Evolutionary conservation across 1,284 basidiomycete species (phyloP).

Genomic region (Puccinia triticina): DNA sequence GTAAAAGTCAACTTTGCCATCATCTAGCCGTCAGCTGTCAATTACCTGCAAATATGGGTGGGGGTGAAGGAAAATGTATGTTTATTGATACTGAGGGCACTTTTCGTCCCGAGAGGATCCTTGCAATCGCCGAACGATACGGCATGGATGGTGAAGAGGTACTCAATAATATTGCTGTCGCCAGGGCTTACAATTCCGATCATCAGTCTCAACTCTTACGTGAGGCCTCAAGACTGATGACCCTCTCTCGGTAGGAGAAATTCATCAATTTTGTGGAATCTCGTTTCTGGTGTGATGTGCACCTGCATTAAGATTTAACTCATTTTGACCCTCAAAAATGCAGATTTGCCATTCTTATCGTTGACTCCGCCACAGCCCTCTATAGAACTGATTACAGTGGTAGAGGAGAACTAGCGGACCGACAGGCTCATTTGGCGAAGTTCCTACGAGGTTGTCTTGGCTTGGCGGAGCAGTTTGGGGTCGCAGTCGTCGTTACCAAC

Average conservation of each 20-base stretch:
- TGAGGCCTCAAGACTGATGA: slow-evolving; percentile 93
- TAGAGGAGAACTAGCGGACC: slow-evolving; percentile 89
- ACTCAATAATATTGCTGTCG: slow-evolving; percentile 97
- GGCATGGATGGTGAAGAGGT: slow-evolving; percentile 97
- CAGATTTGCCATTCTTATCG: slow-evolving; percentile 93
- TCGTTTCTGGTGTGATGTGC: neutral
- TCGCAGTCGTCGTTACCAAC: slow-evolving; percentile 96
- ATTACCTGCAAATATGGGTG: slow-evolving; percentile 94
- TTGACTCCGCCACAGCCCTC: slow-evolving; percentile 93
- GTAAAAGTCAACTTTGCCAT: slow-evolving; percentile 97
- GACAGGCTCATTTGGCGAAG: slow-evolving; percentile 96
- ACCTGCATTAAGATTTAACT: slow-evolving; percentile 53
- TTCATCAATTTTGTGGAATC: neutral
- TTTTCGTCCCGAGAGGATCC: slow-evolving; percentile 90
- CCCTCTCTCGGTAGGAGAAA: slow-evolving; percentile 77
- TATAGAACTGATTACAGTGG: slow-evolving; percentile 97
- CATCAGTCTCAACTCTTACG: slow-evolving; percentile 90
- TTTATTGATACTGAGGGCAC: slow-evolving; percentile 99
- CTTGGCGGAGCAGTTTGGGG: slow-evolving; percentile 96
- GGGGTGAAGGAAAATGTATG: slow-evolving; percentile 96
- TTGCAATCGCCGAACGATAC: slow-evolving; percentile 92
- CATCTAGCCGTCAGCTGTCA: slow-evolving; percentile 96
- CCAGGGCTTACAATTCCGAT: slow-evolving; percentile 96
- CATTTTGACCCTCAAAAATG: slow-evolving; percentile 40
- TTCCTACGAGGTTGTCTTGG: slow-evolving; percentile 91